Evolutionary conservation across 495 filamentous ascomycete species (phyloP).

Genomic region (Daldinia concentrica): DNA sequence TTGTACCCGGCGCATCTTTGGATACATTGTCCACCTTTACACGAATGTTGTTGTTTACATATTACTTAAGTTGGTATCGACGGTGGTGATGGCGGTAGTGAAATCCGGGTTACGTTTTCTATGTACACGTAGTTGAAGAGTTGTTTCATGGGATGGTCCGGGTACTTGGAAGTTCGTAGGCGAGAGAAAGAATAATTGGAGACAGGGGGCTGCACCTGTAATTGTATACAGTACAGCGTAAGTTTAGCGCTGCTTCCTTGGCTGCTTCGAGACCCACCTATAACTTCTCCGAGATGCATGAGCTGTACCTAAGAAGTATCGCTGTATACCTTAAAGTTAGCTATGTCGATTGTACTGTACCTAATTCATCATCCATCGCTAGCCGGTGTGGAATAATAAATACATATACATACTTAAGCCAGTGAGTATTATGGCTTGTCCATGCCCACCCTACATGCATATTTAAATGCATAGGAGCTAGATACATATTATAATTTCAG

Average conservation of each 20-base stretch:
- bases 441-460: constrained; percentile 40
- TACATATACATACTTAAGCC: not conserved
- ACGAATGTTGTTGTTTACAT: not conserved
- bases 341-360: not conserved
- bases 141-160: not conserved
- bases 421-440: not conserved
- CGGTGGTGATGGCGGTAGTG: not conserved
- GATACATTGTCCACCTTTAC: not conserved
- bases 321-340: not conserved
- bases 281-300: constrained; percentile 37
- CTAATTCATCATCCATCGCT: not conserved
- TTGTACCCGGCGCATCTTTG: not conserved
- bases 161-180: constrained; percentile 6
- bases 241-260: constrained; percentile 16
- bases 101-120: not conserved
- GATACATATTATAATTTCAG: constrained; percentile 27
- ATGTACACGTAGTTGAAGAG: not conserved
- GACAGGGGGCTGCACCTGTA: not conserved
- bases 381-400: constrained; percentile 9
- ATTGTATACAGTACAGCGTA: not conserved
- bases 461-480: constrained; percentile 38
- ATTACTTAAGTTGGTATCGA: not conserved
- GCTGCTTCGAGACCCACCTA: constrained; percentile 30
- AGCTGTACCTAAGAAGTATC: constrained; percentile 1
- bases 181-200: not conserved